A percentile compares a stretch with the other conserved stretches of the same genome.
These are phyloP conservation scores for Myriangium duriaei DNA, from an alignment of 2,329 filamentous ascomycete species.

Conservation along the genomic window DNA sequence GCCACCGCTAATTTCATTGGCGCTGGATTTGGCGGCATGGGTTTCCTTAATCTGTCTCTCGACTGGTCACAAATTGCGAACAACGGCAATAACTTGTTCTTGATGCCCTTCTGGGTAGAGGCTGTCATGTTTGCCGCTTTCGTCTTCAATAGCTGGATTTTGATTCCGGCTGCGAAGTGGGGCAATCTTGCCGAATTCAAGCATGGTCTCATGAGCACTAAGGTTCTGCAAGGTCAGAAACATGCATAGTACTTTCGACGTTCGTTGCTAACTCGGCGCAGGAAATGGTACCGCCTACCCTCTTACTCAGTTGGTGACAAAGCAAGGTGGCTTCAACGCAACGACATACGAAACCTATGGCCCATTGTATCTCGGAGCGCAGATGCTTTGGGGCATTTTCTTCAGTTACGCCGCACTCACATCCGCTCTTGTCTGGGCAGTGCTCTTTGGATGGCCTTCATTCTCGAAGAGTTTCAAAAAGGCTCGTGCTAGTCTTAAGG, in stretches of 20 bases:
- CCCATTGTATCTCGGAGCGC: constrained; percentile 44
- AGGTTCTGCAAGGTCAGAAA: constrained; percentile 21
- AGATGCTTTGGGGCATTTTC: constrained; percentile 47
- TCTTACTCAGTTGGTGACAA: constrained; percentile 29
- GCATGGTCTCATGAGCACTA: constrained; percentile 46
- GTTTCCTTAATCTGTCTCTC: constrained; percentile 46
- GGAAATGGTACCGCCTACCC: constrained; percentile 37
- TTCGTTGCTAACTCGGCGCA: constrained; percentile 26
- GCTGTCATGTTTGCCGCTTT: constrained; percentile 44
- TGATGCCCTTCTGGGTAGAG: constrained; percentile 49
- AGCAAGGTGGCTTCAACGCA: constrained; percentile 36
- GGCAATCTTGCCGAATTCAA: constrained; percentile 42
- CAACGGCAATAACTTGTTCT: constrained; percentile 32
- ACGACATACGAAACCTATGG: constrained; percentile 37
- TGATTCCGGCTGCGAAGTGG: constrained; percentile 47
- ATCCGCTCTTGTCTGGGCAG: constrained; percentile 47
- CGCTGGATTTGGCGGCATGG: constrained; percentile 50
- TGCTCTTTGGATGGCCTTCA: constrained; percentile 38
- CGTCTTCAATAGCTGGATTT: constrained; percentile 44
- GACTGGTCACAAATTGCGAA: constrained; percentile 51
- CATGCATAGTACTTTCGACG: not conserved
- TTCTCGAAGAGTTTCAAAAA: constrained; percentile 17
- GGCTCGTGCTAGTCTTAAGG: constrained; percentile 34
- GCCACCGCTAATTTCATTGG: constrained; percentile 48
- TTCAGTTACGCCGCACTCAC: constrained; percentile 49